Percentiles rank a stretch among this genome's conserved stretches.
Evolutionary conservation across 352 stramenopile species (phyloP).

Genomic region (Blastocystis sp.): DNA sequence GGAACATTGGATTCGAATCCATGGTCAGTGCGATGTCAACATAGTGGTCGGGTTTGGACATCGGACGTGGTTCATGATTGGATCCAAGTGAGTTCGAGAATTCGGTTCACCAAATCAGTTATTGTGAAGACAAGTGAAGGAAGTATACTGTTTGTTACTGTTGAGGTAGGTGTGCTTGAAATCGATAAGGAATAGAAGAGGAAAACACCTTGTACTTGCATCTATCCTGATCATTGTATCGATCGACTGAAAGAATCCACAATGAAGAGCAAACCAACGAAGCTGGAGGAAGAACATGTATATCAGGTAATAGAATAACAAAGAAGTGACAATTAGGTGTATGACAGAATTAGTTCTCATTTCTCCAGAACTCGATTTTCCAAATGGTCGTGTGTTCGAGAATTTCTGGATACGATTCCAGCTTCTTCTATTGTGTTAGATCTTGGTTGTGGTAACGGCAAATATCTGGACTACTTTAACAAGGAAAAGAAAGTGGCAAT

Average conservation of each 20-base stretch:
- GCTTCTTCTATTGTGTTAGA: slow-evolving; percentile 73
- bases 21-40: not conserved
- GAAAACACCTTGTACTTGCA: not conserved
- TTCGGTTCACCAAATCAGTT: not conserved
- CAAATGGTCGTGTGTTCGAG: slow-evolving; percentile 71
- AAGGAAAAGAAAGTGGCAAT: slow-evolving; percentile 69
- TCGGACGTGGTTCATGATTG: not conserved
- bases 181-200: not conserved
- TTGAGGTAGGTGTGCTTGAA: not conserved
- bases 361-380: slow-evolving; percentile 75
- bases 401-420: slow-evolving; percentile 70
- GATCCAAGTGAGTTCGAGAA: not conserved
- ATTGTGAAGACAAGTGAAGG: not conserved
- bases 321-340: slow-evolving; percentile 67
- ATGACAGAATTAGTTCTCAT: slow-evolving; percentile 77
- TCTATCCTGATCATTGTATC: not conserved
- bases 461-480: slow-evolving; percentile 72
- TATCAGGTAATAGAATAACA: slow-evolving; percentile 42
- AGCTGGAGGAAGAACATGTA: slow-evolving; percentile 67
- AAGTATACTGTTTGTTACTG: not conserved
- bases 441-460: slow-evolving; percentile 78
- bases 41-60: not conserved
- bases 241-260: not conserved
- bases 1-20: not conserved
- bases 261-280: not conserved